These are phyloP conservation scores for Boletus rubroflammeus DNA, from an alignment of 768 basidiomycete genomes.

Conservation along the genomic window DNA sequence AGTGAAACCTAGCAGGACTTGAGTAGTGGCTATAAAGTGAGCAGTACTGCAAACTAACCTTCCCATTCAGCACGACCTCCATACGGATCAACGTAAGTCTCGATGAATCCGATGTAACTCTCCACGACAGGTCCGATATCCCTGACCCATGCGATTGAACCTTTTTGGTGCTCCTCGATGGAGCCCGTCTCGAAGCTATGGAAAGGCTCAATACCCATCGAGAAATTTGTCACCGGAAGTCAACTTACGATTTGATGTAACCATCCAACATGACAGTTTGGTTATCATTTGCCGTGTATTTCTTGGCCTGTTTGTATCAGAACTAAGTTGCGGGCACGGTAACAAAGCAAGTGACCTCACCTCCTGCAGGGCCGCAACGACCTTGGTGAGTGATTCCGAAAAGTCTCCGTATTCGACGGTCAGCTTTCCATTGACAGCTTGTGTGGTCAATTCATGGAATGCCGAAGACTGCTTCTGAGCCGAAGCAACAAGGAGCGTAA, in stretches of 20 bases:
- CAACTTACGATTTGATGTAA: slow-evolving; percentile 71
- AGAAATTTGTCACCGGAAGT: background rate
- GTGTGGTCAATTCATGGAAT: slow-evolving; percentile 45
- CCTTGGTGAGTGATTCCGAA: slow-evolving; percentile 50
- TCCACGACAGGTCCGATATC: slow-evolving; percentile 87
- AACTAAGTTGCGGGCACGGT: background rate
- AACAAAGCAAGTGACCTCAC: slow-evolving; percentile 29
- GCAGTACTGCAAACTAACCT: slow-evolving; percentile 40
- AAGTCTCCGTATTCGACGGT: slow-evolving; percentile 78
- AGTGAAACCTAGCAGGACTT: slow-evolving; percentile 61
- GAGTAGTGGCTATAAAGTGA: background rate
- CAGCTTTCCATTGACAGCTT: slow-evolving; percentile 46
- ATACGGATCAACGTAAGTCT: slow-evolving; percentile 87
- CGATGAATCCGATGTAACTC: slow-evolving; percentile 83
- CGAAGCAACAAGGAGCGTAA: slow-evolving; percentile 75
- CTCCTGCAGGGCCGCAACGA: slow-evolving; percentile 55
- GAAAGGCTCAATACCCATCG: background rate
- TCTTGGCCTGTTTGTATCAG: slow-evolving; percentile 51
- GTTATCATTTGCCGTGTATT: slow-evolving; percentile 68
- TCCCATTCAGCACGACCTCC: slow-evolving; percentile 94
- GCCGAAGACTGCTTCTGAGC: slow-evolving; percentile 40
- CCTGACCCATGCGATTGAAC: slow-evolving; percentile 78
- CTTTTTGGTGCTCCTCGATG: slow-evolving; percentile 75
- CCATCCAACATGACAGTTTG: slow-evolving; percentile 71
- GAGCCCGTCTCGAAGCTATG: slow-evolving; percentile 69